Base-by-base conservation (phyloP, 108 stramenopile species). In the Pseudonitzschia delicatissima region DNA sequence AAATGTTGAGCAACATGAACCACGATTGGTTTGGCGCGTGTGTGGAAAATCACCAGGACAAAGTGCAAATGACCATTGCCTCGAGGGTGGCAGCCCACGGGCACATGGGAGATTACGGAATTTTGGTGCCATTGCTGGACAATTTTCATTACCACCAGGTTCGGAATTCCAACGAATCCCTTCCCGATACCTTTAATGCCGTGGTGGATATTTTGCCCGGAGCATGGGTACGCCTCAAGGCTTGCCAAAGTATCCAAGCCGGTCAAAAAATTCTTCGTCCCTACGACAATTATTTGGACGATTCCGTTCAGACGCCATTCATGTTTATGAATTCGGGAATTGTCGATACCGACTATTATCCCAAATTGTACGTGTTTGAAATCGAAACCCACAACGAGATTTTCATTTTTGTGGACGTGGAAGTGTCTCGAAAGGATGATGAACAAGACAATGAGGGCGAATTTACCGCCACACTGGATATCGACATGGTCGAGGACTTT, bases 301-400 rank as follows among this genome's bases (percentile, higher is more conserved):
- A 1, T 57, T 69, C 25, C 15, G 42, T 33, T 33, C n/a, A 84
- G 21, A 85, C 86, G 15, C 35, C 47, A 34, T 74, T 77, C 47
- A 67, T 86, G 35, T 69, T 86, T 27, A 80, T 82, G 9, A 78
- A 86, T 48, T 81, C 78, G 63, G 85, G 85, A 7, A 77, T 79
- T 31, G 71, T 86, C 18, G 82, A 86, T 40, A 23, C 53, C 9
- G 85, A 86, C 49, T 11, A 50, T 9, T 67, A 61, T 28, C 85
- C 85, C 15, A 82, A 82, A 47, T 45, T 45, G 7, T 83, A 68
- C 73, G 27, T 31, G 15, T 74, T 76, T 33, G 3, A n/a, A 6
- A 48, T 48, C 47, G n/a, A n/a, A n/a, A n/a, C n/a, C n/a, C n/a
- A n/a, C n/a, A n/a, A n/a, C n/a, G n/a, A n/a, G n/a, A n/a, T n/a